Conservation (phyloP, 352 stramenopile species). For the Globisporangium uncinulatum region DNA sequence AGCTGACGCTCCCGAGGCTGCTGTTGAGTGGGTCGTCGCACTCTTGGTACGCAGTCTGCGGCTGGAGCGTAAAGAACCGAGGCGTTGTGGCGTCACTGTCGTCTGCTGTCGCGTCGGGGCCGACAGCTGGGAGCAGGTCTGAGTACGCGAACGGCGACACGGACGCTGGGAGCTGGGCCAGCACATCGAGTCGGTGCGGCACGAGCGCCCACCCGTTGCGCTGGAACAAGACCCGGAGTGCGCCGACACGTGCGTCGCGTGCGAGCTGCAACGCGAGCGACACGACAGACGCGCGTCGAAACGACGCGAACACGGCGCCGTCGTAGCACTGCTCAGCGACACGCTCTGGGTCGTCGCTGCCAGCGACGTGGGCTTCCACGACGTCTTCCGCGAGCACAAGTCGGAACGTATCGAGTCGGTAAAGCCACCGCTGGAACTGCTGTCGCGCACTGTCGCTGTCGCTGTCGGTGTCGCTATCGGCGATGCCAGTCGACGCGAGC, state of each 20-base stretch:
- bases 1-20: not conserved
- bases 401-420: conserved; percentile 46
- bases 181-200: conserved; percentile 36
- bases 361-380: conserved; percentile 23
- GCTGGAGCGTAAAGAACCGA: conserved; percentile 39
- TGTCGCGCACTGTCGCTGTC: conserved; percentile 14
- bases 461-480: conserved; percentile 1
- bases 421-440: conserved; percentile 25
- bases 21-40: conserved; percentile 1
- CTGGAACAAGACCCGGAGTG: conserved; percentile 37
- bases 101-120: conserved; percentile 17
- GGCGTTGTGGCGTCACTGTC: not conserved
- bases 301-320: conserved; percentile 24
- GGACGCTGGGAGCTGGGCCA: conserved; percentile 36
- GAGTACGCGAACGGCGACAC: conserved; percentile 33
- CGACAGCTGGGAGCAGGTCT: conserved; percentile 42
- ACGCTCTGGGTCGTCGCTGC: conserved; percentile 19
- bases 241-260: conserved; percentile 35
- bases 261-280: conserved; percentile 39
- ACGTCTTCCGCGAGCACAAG: conserved; percentile 33
- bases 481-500: conserved; percentile 16
- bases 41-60: conserved; percentile 3
- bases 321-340: conserved; percentile 34
- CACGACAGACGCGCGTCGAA: conserved; percentile 28
- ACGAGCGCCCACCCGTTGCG: conserved; percentile 52